These are phyloP conservation scores for Cladosporium sp. DNA, from an alignment of 2,329 filamentous ascomycete species.

Conservation along the genomic window DNA sequence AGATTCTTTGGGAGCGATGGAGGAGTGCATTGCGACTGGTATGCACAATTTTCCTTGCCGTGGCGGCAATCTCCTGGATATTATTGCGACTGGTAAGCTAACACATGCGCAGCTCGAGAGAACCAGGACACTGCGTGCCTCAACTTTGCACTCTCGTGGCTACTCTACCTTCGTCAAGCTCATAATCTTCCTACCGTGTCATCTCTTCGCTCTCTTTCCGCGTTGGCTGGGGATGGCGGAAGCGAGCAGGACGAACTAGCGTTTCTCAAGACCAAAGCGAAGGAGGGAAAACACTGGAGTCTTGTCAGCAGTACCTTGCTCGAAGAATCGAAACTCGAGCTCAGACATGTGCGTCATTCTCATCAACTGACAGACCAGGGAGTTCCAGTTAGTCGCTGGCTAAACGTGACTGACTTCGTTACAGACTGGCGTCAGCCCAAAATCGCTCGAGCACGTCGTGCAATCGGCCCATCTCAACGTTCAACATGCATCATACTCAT, in stretches of 20 bases:
- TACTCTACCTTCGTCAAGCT: constrained; percentile 87
- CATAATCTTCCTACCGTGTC: constrained; percentile 53
- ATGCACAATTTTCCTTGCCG: background rate
- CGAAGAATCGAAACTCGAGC: constrained; percentile 73
- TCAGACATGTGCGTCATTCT: background rate
- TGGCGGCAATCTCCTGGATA: background rate
- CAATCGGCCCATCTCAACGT: constrained; percentile 76
- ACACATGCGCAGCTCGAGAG: constrained; percentile 57
- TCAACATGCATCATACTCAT: constrained; percentile 65
- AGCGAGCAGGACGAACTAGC: constrained; percentile 69
- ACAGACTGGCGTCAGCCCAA: constrained; percentile 28
- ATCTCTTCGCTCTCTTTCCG: constrained; percentile 18
- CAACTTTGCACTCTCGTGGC: constrained; percentile 92
- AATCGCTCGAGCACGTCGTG: constrained; percentile 70
- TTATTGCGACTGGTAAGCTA: background rate
- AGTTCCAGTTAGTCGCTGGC: no score
- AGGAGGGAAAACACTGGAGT: constrained; percentile 78
- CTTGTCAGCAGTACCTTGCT: constrained; percentile 77
- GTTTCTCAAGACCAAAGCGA: constrained; percentile 80
- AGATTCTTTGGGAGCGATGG: constrained; percentile 88
- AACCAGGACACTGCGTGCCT: constrained; percentile 88
- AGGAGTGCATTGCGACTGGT: constrained; percentile 82
- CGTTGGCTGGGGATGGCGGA: constrained; percentile 21
- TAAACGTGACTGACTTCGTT: no score
- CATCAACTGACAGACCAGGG: background rate